A percentile compares a stretch with the other conserved stretches of the same genome.
These are phyloP conservation scores for Xylaria curta DNA, from an alignment of 495 filamentous ascomycete genomes.

Conservation along the genomic window DNA sequence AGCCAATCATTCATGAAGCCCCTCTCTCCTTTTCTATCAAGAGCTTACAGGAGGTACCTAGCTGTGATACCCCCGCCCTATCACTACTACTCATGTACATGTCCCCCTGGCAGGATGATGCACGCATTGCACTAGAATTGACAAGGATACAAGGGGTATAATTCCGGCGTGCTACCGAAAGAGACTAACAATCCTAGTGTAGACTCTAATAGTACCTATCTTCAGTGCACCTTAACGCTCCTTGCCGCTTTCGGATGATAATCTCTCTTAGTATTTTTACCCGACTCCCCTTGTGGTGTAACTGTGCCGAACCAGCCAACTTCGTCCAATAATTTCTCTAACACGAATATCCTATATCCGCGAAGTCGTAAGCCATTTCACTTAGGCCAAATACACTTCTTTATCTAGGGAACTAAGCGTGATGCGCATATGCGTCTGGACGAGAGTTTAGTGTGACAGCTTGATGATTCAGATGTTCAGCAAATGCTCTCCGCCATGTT, in stretches of 20 bases:
- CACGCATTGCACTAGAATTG: neutral
- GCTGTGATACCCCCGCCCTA: neutral
- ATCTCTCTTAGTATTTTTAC: slow-evolving; percentile 6
- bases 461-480: neutral
- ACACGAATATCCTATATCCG: slow-evolving; percentile 9
- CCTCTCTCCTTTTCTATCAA: neutral
- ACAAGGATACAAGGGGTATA: neutral
- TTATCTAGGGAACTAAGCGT: neutral
- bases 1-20: slow-evolving; percentile 12
- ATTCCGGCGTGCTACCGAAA: slow-evolving; percentile 16
- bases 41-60: neutral
- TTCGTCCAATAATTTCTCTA: neutral
- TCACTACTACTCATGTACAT: neutral
- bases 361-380: neutral
- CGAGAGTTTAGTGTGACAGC: neutral
- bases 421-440: neutral
- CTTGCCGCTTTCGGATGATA: slow-evolving; percentile 15
- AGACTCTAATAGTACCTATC: neutral
- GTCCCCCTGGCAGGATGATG: neutral
- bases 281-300: slow-evolving; percentile 3
- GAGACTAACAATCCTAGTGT: neutral
- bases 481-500: neutral
- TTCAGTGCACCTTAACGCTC: neutral
- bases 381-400: neutral
- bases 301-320: slow-evolving; percentile 13